Evolutionary conservation across 345 rosid genomes (phyloP).

Genomic region (Pugionium cornutum): DNA sequence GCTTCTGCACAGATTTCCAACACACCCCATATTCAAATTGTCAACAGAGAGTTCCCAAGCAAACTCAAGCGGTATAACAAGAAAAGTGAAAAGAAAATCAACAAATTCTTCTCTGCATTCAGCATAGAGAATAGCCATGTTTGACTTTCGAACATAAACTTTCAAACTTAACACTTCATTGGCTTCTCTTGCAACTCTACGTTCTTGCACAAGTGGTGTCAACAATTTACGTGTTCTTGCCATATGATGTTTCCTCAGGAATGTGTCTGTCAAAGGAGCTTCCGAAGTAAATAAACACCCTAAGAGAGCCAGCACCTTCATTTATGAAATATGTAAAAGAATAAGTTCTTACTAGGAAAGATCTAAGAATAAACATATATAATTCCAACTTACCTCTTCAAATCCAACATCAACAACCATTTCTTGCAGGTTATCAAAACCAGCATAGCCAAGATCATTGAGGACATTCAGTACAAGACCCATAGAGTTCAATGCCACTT

Average conservation of each 20-base stretch:
- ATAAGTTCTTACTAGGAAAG: background rate
- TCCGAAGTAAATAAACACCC: slow-evolving; percentile 23
- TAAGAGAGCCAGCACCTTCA: slow-evolving; percentile 28
- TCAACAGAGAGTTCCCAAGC: slow-evolving; percentile 14
- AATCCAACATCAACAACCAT: slow-evolving; percentile 30
- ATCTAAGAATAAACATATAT: background rate
- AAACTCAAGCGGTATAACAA: slow-evolving; percentile 30
- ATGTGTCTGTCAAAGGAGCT: slow-evolving; percentile 28
- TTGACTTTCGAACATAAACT: slow-evolving; percentile 10
- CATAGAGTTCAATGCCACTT: slow-evolving; percentile 27
- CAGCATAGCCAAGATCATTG: slow-evolving; percentile 27
- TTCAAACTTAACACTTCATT: background rate
- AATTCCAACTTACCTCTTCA: slow-evolving; percentile 20
- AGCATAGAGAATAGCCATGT: slow-evolving; percentile 12
- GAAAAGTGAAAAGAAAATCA: slow-evolving; percentile 30
- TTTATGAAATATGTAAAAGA: background rate
- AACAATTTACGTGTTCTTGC: slow-evolving; percentile 5
- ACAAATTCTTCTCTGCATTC: slow-evolving; percentile 34
- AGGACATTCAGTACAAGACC: slow-evolving; percentile 25
- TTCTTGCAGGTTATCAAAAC: slow-evolving; percentile 25
- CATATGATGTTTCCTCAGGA: slow-evolving; percentile 24
- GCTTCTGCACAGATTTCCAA: slow-evolving; percentile 24
- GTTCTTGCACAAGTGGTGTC: background rate
- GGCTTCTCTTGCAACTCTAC: background rate
- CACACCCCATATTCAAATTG: background rate